Percentiles rank a stretch among this genome's conserved stretches.
phyloP scores from a whole-genome alignment of 495 filamentous ascomycete genomes.

The Hypomontagnella submonticulosa region DNA sequence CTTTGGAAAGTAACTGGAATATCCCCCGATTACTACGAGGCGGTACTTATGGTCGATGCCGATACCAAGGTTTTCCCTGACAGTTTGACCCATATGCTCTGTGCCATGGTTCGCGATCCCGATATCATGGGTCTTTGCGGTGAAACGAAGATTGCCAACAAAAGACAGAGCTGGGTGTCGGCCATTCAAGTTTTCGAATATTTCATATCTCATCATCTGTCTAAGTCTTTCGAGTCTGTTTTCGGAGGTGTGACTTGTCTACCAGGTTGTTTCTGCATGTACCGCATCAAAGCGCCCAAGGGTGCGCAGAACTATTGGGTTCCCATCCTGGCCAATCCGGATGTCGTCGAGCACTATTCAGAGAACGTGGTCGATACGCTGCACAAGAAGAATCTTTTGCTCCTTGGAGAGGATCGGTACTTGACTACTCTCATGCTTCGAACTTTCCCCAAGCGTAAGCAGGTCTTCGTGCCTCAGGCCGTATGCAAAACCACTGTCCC shows the following conservation, averaged over 20 bases:
- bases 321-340: conserved; percentile 96
- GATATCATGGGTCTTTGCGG: conserved; percentile 99
- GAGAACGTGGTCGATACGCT: conserved; percentile 99
- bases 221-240: conserved; percentile 97
- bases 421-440: conserved; percentile 96
- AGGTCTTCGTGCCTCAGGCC: conserved; percentile 97
- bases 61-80: conserved; percentile 99
- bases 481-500: conserved; percentile 99
- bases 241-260: conserved; percentile 99
- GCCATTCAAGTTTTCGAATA: conserved; percentile 99
- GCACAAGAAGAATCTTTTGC: conserved; percentile 96
- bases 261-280: conserved; percentile 99
- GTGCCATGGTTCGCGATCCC: conserved; percentile 98
- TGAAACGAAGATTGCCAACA: conserved; percentile 99
- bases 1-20: conserved; percentile 99
- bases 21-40: conserved; percentile 96
- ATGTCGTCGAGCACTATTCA: conserved; percentile 98
- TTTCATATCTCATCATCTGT: conserved; percentile 97
- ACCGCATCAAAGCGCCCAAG: conserved; percentile 98
- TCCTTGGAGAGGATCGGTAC: conserved; percentile 97
- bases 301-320: conserved; percentile 99
- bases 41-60: conserved; percentile 98
- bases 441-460: conserved; percentile 99
- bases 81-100: conserved; percentile 97
- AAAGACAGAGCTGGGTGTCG: conserved; percentile 90